Evolutionary conservation across 371 early-diverging fungal species (phyloP), one percentile per base, ranked within the genome.

Genomic region (Choanephora cucurbitarum): DNA sequence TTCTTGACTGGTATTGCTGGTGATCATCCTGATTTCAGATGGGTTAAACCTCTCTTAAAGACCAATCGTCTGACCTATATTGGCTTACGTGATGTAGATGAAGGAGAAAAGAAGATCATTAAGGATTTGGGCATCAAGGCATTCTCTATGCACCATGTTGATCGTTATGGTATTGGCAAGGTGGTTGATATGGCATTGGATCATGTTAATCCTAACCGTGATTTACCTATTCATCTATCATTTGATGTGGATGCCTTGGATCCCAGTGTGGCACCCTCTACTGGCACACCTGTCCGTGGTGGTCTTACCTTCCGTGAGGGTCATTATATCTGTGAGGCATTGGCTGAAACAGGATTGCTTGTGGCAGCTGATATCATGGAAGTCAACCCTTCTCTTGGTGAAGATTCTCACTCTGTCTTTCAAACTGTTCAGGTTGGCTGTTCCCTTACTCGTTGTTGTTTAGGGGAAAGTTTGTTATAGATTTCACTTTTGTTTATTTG

Each of bases 231-330:
- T 62, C 97, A 96, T 69, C 75, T 96, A 45, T 87, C 88, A 67
- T 96, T 92, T 62, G 98, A 98, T 68, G 96, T 98, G 15, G 98
- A 98, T 75, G 98, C 92, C 9, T 77, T 97, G 23, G 97, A 97
- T 70, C 97, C 98, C 18, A 78, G 88, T 5, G 94, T 95, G 18
- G 96, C 95, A 13, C 97, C 97, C 24, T 87, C 93, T 23, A 97
- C 96, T 1, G 88, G 94, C 41, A 97, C 98, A 7, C 98, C 98
- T 31, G 98, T 98, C 18, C 88, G 96, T 57, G 98, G 97, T 52
- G 98, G 98, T 22, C 70, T 98, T 53, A 90, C 95, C 13, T 92
- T 93, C 79, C 83, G 92, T 50, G 93, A 93, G 69, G 92, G 93
- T 34, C 92, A 92, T 69, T 91, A 90, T 59, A 89, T 94, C 42